Percentiles rank a stretch among this genome's conserved stretches.
These are phyloP conservation scores for Kwoniella europaea DNA, from an alignment of 768 basidiomycete genomes.

Conservation along the genomic window DNA sequence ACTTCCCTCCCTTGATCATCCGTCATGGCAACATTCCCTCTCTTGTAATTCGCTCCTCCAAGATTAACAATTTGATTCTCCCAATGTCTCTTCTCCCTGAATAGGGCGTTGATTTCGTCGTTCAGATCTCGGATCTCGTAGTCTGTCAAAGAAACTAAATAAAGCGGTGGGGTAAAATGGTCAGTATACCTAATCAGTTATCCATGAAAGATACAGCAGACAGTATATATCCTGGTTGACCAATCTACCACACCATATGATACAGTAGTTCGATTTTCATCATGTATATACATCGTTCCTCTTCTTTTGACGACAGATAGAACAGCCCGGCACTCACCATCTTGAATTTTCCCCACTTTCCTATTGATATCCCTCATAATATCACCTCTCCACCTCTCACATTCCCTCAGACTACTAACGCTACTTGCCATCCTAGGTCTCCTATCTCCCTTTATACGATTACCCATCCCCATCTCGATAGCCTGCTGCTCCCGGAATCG, in stretches of 20 bases:
- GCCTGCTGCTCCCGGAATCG: slow-evolving; percentile 93
- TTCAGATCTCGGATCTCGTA: slow-evolving; percentile 96
- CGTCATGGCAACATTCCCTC: slow-evolving; percentile 86
- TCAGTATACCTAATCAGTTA: too few relatives aligned
- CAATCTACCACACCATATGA: too few relatives aligned
- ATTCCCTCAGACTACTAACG: slow-evolving; percentile 88
- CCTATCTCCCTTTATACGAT: slow-evolving; percentile 74
- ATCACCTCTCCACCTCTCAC: slow-evolving; percentile 95
- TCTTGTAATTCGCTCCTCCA: slow-evolving; percentile 92
- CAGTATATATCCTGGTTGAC: too few relatives aligned
- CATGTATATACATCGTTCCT: too few relatives aligned
- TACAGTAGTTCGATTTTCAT: too few relatives aligned
- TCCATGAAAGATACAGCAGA: too few relatives aligned
- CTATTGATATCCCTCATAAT: slow-evolving; percentile 90
- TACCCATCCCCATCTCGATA: slow-evolving; percentile 83
- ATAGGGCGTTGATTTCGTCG: slow-evolving; percentile 93
- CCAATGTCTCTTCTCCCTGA: slow-evolving; percentile 96
- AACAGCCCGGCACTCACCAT: slow-evolving; percentile 65
- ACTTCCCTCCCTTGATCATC: slow-evolving; percentile 96
- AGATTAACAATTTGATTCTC: slow-evolving; percentile 96
- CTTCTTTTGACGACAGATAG: background rate
- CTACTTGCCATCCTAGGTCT: slow-evolving; percentile 88
- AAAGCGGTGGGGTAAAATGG: background rate
- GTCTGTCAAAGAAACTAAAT: slow-evolving; percentile 83
- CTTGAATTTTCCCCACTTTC: slow-evolving; percentile 98